These are phyloP conservation scores for Linanthus parryae DNA, from an alignment of 148 eudicot genomes.

Conservation along the genomic window DNA sequence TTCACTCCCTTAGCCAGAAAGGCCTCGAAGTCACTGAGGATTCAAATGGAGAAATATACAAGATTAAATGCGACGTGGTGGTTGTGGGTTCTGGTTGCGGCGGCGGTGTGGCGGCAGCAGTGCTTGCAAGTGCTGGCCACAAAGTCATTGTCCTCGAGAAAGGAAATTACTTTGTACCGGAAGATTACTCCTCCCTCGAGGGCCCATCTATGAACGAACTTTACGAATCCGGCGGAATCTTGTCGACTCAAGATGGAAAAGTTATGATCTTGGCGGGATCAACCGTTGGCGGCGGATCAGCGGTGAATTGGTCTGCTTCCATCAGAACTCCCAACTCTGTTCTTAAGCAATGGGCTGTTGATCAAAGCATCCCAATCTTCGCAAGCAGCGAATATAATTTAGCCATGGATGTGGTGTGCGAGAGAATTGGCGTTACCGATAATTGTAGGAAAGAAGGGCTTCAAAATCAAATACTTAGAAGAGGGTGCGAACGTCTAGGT, in stretches of 20 bases:
- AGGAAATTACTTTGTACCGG: slow-evolving; percentile 58
- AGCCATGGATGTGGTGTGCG: slow-evolving; percentile 72
- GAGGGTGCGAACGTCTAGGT: slow-evolving; percentile 78
- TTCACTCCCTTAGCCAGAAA: slow-evolving; percentile 44
- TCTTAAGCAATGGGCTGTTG: slow-evolving; percentile 53
- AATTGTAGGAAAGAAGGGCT: slow-evolving; percentile 53
- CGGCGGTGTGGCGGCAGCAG: slow-evolving; percentile 80
- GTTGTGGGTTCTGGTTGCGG: slow-evolving; percentile 91
- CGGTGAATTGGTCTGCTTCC: slow-evolving; percentile 85
- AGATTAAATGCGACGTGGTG: slow-evolving; percentile 68
- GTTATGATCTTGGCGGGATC: slow-evolving; percentile 60
- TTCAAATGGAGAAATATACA: slow-evolving; percentile 12
- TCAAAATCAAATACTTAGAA: slow-evolving; percentile 57
- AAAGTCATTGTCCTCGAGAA: slow-evolving; percentile 71
- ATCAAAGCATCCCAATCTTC: slow-evolving; percentile 40
- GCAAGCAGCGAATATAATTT: slow-evolving; percentile 40
- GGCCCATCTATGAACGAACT: slow-evolving; percentile 61
- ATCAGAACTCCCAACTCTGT: slow-evolving; percentile 63
- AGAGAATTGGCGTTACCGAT: slow-evolving; percentile 64
- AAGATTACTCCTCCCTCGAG: slow-evolving; percentile 69
- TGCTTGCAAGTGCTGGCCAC: slow-evolving; percentile 56
- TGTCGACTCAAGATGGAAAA: slow-evolving; percentile 51
- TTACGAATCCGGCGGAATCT: slow-evolving; percentile 49
- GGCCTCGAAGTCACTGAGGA: slow-evolving; percentile 51
- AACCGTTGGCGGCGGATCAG: slow-evolving; percentile 89